phyloP scores from a whole-genome alignment of 2,329 filamentous ascomycete species.

The Phialophora tarda region DNA sequence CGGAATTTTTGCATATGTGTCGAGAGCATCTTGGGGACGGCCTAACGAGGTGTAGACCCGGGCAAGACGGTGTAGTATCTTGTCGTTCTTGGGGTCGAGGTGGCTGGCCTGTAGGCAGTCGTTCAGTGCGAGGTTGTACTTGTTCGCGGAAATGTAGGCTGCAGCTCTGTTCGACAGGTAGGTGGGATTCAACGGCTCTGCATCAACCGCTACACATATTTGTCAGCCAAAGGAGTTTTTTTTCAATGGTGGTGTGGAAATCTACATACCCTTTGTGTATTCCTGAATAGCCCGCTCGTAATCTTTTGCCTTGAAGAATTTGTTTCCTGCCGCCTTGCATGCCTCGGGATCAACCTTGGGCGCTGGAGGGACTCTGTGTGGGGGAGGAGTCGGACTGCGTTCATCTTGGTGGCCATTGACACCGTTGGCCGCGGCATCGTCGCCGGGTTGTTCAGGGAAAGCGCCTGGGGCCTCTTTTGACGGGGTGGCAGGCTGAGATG shows the following conservation, averaged over 20 bases:
- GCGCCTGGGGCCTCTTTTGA: conserved; percentile 34
- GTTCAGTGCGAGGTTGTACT: conserved; percentile 79
- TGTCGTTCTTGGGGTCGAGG: conserved; percentile 82
- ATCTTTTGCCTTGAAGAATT: conserved; percentile 94
- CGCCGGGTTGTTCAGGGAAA: conserved; percentile 35
- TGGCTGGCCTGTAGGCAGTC: conserved; percentile 84
- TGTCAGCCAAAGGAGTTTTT: conserved; percentile 33
- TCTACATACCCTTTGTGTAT: conserved; percentile 81
- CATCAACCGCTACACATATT: conserved; percentile 73
- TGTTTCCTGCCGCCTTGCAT: conserved; percentile 92
- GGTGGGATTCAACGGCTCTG: conserved; percentile 82
- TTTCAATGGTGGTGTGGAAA: conserved; percentile 11
- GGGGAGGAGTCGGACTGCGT: conserved; percentile 54
- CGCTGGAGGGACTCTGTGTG: conserved; percentile 54
- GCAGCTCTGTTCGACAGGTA: conserved; percentile 95
- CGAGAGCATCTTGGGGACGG: conserved; percentile 82
- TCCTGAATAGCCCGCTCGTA: conserved; percentile 87
- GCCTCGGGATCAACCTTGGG: conserved; percentile 78
- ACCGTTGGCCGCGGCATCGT: conserved; percentile 32
- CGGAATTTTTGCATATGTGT: conserved; percentile 75
- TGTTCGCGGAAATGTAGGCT: conserved; percentile 85
- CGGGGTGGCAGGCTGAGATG: conserved; percentile 36
- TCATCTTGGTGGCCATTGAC: conserved; percentile 45
- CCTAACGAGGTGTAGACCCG: conserved; percentile 89
- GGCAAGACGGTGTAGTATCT: conserved; percentile 85